Evolutionary conservation across 768 basidiomycete species (phyloP).

Genomic region (Leccinum variicolor): DNA sequence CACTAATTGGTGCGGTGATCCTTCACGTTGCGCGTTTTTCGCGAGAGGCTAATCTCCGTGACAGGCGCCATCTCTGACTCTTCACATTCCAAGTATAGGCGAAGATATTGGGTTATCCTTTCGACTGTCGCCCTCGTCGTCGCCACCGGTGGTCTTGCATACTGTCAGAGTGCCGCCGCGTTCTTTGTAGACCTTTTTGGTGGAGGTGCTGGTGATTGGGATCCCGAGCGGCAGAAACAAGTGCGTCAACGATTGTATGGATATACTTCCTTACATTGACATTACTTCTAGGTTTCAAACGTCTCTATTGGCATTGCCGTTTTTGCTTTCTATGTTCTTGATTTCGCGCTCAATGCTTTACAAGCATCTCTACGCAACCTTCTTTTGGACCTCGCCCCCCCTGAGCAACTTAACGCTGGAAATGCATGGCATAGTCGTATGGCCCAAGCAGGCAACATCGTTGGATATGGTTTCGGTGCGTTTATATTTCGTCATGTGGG

Average conservation of each 20-base stretch:
- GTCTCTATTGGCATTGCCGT: constrained; percentile 85
- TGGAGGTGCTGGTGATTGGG: constrained; percentile 82
- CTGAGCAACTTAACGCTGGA: constrained; percentile 84
- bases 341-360: constrained; percentile 95
- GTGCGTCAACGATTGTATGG: constrained; percentile 36
- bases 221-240: constrained; percentile 62
- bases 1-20: constrained; percentile 76
- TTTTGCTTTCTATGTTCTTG: constrained; percentile 86
- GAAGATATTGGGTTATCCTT: constrained; percentile 90
- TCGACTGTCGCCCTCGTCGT: constrained; percentile 79
- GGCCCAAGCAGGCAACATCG: constrained; percentile 94
- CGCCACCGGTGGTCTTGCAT: constrained; percentile 79
- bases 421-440: constrained; percentile 99
- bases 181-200: constrained; percentile 76
- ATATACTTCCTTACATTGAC: background rate
- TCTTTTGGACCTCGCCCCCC: constrained; percentile 87
- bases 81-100: constrained; percentile 83
- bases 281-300: constrained; percentile 48
- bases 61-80: constrained; percentile 94
- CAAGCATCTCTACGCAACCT: constrained; percentile 92
- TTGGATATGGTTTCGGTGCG: constrained; percentile 90
- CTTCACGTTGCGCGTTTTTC: background rate
- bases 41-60: constrained; percentile 3
- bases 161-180: constrained; percentile 68
- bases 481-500: background rate